Evolutionary conservation across 1,139 yeast genomes (phyloP).

Genomic region (Pneumocystis wakefieldiae): DNA sequence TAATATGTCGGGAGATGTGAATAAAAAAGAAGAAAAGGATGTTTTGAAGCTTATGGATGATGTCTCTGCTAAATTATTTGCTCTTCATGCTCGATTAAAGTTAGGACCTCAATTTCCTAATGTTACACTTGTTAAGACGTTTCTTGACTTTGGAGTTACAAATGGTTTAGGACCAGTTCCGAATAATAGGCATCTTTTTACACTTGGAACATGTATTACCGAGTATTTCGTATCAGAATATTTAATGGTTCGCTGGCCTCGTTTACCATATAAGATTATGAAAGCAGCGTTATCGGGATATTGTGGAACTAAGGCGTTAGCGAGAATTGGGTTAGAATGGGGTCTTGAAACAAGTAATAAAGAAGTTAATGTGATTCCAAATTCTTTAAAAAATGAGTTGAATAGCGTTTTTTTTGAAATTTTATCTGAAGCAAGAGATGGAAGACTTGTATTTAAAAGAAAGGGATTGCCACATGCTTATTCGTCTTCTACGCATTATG

Average conservation of each 20-base stretch:
- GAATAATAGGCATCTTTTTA: slow-evolving; percentile 55
- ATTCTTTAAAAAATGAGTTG: slow-evolving; percentile 13
- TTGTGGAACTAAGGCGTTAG: slow-evolving; percentile 49
- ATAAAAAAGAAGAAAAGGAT: background rate
- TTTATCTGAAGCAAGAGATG: slow-evolving; percentile 2
- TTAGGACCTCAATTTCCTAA: slow-evolving; percentile 3
- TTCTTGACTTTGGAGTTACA: slow-evolving; percentile 19
- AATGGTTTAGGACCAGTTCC: slow-evolving; percentile 37
- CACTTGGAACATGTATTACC: slow-evolving; percentile 64
- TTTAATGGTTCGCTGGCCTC: slow-evolving; percentile 62
- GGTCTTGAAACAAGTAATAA: slow-evolving; percentile 56
- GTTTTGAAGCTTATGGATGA: slow-evolving; percentile 26
- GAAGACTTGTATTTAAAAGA: slow-evolving; percentile 19
- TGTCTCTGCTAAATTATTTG: slow-evolving; percentile 45
- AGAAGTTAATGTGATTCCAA: slow-evolving; percentile 20
- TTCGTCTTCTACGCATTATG: background rate
- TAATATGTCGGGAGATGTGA: slow-evolving; percentile 2
- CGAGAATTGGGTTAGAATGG: slow-evolving; percentile 57
- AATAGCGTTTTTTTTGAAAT: background rate
- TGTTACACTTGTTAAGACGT: slow-evolving; percentile 13
- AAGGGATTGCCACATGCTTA: slow-evolving; percentile 16
- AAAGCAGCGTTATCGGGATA: slow-evolving; percentile 60
- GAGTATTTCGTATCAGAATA: slow-evolving; percentile 64
- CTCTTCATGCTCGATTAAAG: slow-evolving; percentile 56
- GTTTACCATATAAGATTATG: slow-evolving; percentile 70